Conservation (phyloP, 441 rosid species). For the Eruca vesicaria region DNA sequence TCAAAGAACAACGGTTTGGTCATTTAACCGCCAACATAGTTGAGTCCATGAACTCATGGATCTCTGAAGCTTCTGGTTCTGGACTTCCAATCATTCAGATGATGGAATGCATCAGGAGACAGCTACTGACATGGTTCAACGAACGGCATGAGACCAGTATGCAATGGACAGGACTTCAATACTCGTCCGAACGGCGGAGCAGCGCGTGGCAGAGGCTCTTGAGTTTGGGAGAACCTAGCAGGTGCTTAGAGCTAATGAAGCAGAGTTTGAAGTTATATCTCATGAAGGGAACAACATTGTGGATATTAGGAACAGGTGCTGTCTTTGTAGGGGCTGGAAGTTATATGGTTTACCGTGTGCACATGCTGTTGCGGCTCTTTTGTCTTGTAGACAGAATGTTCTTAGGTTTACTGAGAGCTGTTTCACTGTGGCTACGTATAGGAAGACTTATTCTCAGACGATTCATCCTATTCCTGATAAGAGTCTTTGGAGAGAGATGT, state of each 20-base stretch:
- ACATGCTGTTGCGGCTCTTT: slow-evolving; percentile 97
- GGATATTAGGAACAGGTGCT: slow-evolving; percentile 85
- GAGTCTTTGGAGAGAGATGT: slow-evolving; percentile 77
- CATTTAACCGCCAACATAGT: slow-evolving; percentile 84
- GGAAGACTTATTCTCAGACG: slow-evolving; percentile 93
- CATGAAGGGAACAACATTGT: slow-evolving; percentile 92
- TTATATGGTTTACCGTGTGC: slow-evolving; percentile 93
- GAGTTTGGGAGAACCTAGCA: slow-evolving; percentile 86
- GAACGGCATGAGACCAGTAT: slow-evolving; percentile 88
- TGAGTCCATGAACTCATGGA: slow-evolving; percentile 84
- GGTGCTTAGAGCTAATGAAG: slow-evolving; percentile 95
- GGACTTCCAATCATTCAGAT: slow-evolving; percentile 95
- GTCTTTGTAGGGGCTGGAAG: slow-evolving; percentile 98
- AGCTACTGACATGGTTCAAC: slow-evolving; percentile 97
- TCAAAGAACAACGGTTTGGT: slow-evolving; percentile 89
- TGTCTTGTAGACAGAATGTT: slow-evolving; percentile 97
- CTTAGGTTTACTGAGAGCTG: slow-evolving; percentile 95
- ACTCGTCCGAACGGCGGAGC: slow-evolving; percentile 92
- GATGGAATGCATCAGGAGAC: slow-evolving; percentile 98
- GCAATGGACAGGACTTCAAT: slow-evolving; percentile 96
- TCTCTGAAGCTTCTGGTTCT: slow-evolving; percentile 93
- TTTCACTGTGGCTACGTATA: slow-evolving; percentile 90
- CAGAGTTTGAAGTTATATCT: slow-evolving; percentile 93
- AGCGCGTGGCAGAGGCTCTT: slow-evolving; percentile 83
- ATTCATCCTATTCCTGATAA: slow-evolving; percentile 97